Base-by-base conservation (phyloP, 352 stramenopile species). In the Globisporangium cylindrosporum region DNA sequence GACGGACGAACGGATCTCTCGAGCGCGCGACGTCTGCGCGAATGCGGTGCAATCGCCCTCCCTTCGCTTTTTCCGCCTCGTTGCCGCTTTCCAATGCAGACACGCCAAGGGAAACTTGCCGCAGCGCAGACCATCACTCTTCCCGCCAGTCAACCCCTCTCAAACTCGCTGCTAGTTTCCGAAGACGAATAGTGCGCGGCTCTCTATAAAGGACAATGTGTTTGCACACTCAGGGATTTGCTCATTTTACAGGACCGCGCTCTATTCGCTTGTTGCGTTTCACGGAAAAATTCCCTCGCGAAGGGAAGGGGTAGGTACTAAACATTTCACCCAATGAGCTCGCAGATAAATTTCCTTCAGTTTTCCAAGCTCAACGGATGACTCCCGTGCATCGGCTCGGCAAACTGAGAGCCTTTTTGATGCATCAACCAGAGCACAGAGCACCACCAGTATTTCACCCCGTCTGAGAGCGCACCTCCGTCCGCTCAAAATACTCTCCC, bases 371-470 rank as follows among this genome's bases (percentile, higher is more conserved):
- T 64, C 56, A 61, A 66, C 66, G 29, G 70, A 76, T 79, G 73
- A 79, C 73, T 72, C 70, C 53, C 58, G 64, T 6, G 59, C 67
- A 72, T 77, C 51, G 70, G 51, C 70, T 67, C 20, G 15, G 18
- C 6, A 29, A 29, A 56, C 24, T 56, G 41, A 57, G 14, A 51
- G 38, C 12, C 12, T 14, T 34, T 32, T 65, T 54, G 46, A 57
- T 65, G 36, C 57, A 62, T 62, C 57, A 62, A 62, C 57, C 41
- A 51, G 8, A 49, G 15, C 34, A 10, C 10, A 48, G n/a, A 49
- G 43, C 43, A 80, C 74, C 74, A 80, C 74, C 74, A 78, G 74
- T 74, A 78, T 76, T 46, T 20, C 62, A 51, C 43, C 74, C 69
- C 69, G 73, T 14, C 71, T 63, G 66, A 70, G 62, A 38, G 48